phyloP scores from a whole-genome alignment of 148 eudicot genomes.

The Polygonum maritimum region DNA sequence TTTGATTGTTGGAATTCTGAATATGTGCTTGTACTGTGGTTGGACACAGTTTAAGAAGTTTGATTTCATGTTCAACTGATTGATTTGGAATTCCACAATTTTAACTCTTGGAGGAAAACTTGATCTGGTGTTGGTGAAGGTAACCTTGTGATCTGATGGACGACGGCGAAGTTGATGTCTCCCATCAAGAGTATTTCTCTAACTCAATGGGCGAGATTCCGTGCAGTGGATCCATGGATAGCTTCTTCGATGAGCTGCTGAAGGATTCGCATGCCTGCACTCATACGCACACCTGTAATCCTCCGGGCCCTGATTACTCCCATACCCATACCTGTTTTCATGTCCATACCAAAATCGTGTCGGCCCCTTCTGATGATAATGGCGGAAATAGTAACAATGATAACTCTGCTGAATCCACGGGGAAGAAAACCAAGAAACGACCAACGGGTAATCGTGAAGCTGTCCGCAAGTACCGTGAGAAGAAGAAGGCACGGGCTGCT shows the following conservation, averaged over 20 bases:
- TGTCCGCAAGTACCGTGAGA: constrained; percentile 69
- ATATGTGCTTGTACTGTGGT: neutral
- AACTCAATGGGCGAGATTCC: constrained; percentile 40
- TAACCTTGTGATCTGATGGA: constrained; percentile 21
- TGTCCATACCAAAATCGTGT: constrained; percentile 42
- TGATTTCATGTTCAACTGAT: neutral
- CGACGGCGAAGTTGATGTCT: constrained; percentile 44
- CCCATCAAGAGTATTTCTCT: constrained; percentile 38
- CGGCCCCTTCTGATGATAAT: constrained; percentile 32
- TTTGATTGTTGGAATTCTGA: neutral
- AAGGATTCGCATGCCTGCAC: constrained; percentile 49
- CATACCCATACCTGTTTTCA: constrained; percentile 66
- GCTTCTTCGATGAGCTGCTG: constrained; percentile 41
- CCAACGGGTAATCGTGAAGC: constrained; percentile 73
- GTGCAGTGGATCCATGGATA: constrained; percentile 51
- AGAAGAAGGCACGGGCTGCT: constrained; percentile 57
- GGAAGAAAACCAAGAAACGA: constrained; percentile 37
- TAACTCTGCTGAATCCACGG: constrained; percentile 42
- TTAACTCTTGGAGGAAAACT: neutral
- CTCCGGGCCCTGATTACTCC: constrained; percentile 53
- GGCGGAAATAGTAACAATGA: constrained; percentile 27
- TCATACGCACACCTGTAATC: constrained; percentile 64
- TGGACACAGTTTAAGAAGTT: neutral
- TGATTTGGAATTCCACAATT: neutral
- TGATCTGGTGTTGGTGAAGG: neutral